Evolutionary conservation across 2,329 filamentous ascomycete species (phyloP).

Genomic region (Hypomyces perniciosus): DNA sequence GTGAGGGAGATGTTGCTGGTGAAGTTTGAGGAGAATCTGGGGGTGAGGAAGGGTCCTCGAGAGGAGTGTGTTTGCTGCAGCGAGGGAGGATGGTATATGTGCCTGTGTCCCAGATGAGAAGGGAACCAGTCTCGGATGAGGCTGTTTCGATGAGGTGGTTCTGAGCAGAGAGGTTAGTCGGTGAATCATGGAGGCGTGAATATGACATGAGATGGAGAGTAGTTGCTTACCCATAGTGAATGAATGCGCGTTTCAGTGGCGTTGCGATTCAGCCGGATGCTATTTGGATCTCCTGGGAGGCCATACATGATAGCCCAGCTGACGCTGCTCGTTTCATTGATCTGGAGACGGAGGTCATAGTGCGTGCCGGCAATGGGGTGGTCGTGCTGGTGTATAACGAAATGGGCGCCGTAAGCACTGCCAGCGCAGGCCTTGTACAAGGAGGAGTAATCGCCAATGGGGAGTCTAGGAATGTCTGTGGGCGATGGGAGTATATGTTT

Average conservation of each 20-base stretch:
- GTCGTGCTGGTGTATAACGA: conserved; percentile 68
- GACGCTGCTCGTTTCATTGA: conserved; percentile 59
- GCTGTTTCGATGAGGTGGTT: conserved; percentile 58
- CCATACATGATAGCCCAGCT: conserved; percentile 63
- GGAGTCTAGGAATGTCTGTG: conserved; percentile 23
- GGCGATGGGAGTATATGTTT: conserved; percentile 21
- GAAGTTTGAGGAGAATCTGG: conserved; percentile 17
- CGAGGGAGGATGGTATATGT: conserved; percentile 49
- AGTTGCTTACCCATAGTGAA: conserved; percentile 47
- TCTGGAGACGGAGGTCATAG: conserved; percentile 65
- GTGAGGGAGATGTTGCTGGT: conserved; percentile 15
- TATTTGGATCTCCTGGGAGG: conserved; percentile 52
- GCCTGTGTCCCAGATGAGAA: conserved; percentile 59
- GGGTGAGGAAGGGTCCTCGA: conserved; percentile 27
- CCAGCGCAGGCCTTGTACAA: conserved; percentile 33
- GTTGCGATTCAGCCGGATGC: conserved; percentile 47
- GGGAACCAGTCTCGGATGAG: conserved; percentile 46
- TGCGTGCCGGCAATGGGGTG: conserved; percentile 63
- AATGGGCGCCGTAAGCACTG: conserved; percentile 42
- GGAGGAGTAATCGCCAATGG: conserved; percentile 28
- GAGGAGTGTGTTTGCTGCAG: conserved; percentile 27
- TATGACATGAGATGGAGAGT: not conserved
- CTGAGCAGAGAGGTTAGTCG: conserved; percentile 25
- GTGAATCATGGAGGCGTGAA: not conserved
- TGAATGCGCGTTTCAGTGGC: conserved; percentile 58